Conservation (phyloP, 768 basidiomycete species). For the Butyriboletus loyo region DNA sequence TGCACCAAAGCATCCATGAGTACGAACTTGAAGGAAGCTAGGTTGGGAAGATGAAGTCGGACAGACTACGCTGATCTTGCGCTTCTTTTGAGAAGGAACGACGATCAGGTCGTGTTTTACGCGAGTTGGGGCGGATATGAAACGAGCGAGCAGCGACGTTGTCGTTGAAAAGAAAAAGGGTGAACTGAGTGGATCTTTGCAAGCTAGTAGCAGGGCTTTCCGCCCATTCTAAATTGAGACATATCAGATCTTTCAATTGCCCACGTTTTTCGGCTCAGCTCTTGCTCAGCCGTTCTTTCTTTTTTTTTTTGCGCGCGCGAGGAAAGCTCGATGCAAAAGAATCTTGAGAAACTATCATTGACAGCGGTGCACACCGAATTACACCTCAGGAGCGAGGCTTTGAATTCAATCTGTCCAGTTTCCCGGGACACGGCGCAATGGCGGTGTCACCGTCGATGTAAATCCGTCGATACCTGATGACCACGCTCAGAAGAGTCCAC, state of each 20-base stretch:
- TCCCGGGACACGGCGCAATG: constrained; percentile 27
- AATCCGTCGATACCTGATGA: background rate
- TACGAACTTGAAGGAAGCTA: background rate
- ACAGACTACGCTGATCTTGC: constrained; percentile 3
- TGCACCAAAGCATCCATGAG: constrained; percentile 21
- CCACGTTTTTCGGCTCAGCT: background rate
- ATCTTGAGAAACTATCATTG: too few relatives aligned
- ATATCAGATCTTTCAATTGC: constrained; percentile 7
- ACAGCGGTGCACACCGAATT: background rate
- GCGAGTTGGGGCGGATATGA: constrained; percentile 11
- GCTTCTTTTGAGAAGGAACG: constrained; percentile 1
- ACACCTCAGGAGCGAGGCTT: background rate
- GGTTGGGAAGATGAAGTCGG: background rate
- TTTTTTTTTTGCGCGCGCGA: background rate
- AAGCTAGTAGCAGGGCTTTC: constrained; percentile 8
- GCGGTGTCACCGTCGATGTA: constrained; percentile 4
- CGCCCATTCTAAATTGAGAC: constrained; percentile 25
- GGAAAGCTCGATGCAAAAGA: background rate
- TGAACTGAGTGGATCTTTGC: background rate
- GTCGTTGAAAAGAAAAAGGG: background rate
- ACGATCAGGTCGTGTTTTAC: constrained; percentile 14
- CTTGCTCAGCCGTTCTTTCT: too few relatives aligned
- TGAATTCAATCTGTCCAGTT: constrained; percentile 11
- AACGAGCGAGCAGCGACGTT: background rate
- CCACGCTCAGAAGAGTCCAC: background rate